These are phyloP conservation scores for Marsdenia floribunda DNA, from an alignment of 257 asterid species.

Conservation along the genomic window DNA sequence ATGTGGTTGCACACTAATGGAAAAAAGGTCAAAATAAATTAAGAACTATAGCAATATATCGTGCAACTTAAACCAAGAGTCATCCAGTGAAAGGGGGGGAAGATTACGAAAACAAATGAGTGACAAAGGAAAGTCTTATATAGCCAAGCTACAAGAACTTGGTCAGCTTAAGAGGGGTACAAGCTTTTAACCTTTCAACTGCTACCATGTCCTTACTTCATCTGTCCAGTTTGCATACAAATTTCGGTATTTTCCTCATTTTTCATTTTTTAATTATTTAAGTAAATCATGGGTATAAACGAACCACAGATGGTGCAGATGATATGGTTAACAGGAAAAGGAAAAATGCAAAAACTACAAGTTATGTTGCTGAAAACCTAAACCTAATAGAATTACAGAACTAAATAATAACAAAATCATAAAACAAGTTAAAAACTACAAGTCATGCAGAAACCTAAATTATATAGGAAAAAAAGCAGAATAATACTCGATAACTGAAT, in stretches of 20 bases:
- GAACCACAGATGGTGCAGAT: not conserved
- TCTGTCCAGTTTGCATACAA: not conserved
- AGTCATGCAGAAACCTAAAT: too few species aligned
- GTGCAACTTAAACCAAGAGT: not conserved
- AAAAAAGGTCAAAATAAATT: not conserved
- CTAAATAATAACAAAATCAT: too few species aligned
- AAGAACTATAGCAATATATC: not conserved
- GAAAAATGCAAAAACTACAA: too few species aligned
- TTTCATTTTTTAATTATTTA: too few species aligned
- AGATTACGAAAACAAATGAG: not conserved
- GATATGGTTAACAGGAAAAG: too few species aligned
- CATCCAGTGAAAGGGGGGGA: not conserved
- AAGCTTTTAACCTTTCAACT: not conserved
- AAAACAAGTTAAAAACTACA: too few species aligned
- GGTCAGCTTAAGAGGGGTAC: not conserved
- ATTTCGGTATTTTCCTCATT: not conserved
- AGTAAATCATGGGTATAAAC: not conserved
- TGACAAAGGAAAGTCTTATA: not conserved
- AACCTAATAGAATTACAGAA: too few species aligned
- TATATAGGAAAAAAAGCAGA: too few species aligned
- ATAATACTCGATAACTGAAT: too few species aligned
- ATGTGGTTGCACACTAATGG: not conserved
- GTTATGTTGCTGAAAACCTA: too few species aligned
- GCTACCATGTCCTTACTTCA: not conserved
- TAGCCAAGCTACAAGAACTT: not conserved